Evolutionary conservation across 169 alveolate species (phyloP).

Genomic region (Eimeria acervulina): DNA sequence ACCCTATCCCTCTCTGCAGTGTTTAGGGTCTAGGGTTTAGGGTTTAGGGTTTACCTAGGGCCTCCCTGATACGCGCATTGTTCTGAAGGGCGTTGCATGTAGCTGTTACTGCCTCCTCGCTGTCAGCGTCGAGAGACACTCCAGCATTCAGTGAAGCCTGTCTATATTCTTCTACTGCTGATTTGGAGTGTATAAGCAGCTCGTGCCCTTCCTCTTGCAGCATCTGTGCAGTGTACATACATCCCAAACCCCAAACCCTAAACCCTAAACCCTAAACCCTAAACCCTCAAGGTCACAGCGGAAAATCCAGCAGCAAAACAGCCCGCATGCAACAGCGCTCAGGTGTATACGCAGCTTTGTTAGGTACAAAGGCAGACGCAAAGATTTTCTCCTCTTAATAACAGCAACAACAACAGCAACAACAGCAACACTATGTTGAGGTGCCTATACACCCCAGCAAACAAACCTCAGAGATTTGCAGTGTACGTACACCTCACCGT

Average conservation of each 20-base stretch:
- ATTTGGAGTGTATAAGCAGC: conserved; percentile 41
- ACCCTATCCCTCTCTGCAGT: background rate
- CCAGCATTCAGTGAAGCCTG: background rate
- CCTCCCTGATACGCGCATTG: background rate
- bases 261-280: no score
- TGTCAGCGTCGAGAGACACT: background rate
- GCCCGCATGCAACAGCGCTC: background rate
- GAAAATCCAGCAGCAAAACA: background rate
- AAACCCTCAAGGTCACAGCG: no score
- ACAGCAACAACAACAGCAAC: background rate
- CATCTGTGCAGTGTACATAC: conserved; percentile 9
- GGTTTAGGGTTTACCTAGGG: conserved; percentile 20
- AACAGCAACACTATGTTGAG: background rate
- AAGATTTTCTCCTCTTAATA: no score
- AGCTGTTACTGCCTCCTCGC: background rate
- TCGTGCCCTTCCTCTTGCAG: conserved; percentile 41
- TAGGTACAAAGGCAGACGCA: background rate
- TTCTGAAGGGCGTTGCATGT: conserved; percentile 21
- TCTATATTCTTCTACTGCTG: conserved; percentile 12
- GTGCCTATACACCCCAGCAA: no score
- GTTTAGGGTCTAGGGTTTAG: conserved; percentile 20
- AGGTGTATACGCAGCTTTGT: background rate
- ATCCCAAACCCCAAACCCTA: background rate
- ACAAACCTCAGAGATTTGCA: no score
- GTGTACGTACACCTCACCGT: conserved; percentile 58